Percentiles rank a stretch among this genome's conserved stretches.
Conservation (phyloP, 805 yeast species). For the Candida suzukii region DNA sequence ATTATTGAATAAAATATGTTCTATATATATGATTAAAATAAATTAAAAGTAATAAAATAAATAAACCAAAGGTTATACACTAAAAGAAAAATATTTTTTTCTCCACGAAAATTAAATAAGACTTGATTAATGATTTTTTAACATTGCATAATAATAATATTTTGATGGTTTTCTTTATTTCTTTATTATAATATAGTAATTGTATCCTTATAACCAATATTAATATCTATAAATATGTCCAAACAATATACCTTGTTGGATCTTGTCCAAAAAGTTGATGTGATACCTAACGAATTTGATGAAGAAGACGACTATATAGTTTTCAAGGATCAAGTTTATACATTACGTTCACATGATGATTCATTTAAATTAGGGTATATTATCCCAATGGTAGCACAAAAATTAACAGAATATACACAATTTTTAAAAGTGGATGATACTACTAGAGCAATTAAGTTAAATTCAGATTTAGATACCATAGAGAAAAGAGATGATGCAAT, state of each 20-base stretch:
- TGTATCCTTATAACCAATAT: no score
- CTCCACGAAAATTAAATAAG: neutral
- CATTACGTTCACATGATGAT: conserved; percentile 30
- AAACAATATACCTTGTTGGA: conserved; percentile 9
- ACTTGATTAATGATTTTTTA: no score
- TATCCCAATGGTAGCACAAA: conserved; percentile 25
- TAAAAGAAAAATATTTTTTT: no score
- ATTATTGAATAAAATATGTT: no score
- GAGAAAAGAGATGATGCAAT: conserved; percentile 36
- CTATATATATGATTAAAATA: no score
- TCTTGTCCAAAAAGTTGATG: conserved; percentile 22
- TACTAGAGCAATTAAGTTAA: conserved; percentile 22
- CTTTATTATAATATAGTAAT: no score
- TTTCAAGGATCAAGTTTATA: conserved; percentile 20
- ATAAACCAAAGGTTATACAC: no score
- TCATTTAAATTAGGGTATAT: conserved; percentile 31
- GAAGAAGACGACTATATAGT: conserved; percentile 1
- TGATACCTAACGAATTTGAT: conserved; percentile 23
- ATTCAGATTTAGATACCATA: conserved; percentile 24
- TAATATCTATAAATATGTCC: neutral
- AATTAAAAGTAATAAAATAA: no score
- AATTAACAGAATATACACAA: conserved; percentile 8
- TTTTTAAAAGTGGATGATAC: conserved; percentile 17
- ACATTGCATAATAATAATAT: no score
- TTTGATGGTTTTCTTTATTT: no score